Evolutionary conservation across 306 rosid genomes (phyloP).

Genomic region (Vigna mungo): DNA sequence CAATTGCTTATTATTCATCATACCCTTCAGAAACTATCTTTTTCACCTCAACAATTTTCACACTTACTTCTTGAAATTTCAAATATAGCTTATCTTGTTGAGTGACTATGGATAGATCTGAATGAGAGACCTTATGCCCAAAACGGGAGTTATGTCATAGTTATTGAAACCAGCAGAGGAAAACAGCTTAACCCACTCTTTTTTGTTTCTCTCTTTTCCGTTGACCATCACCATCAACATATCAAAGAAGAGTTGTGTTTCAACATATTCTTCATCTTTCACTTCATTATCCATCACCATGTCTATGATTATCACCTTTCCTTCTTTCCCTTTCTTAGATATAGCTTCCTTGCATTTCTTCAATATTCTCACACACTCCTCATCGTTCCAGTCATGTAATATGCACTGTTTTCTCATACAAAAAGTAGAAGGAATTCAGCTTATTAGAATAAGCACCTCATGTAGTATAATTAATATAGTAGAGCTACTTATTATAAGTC

Average conservation of each 20-base stretch:
- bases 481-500: too few relatives aligned
- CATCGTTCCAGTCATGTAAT: constrained; percentile 43
- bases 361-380: constrained; percentile 28
- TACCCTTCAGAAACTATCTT: too few relatives aligned
- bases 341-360: constrained; percentile 39
- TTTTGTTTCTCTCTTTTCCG: constrained; percentile 33
- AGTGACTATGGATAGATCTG: constrained; percentile 12
- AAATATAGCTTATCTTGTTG: too few relatives aligned
- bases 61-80: too few relatives aligned
- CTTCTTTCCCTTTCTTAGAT: neutral
- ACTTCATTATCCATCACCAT: constrained; percentile 26
- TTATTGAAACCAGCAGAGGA: constrained; percentile 30
- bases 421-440: neutral
- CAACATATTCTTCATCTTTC: neutral
- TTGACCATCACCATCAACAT: constrained; percentile 23
- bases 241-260: constrained; percentile 39
- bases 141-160: constrained; percentile 25
- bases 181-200: constrained; percentile 36
- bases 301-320: constrained; percentile 40
- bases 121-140: constrained; percentile 30
- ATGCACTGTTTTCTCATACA: constrained; percentile 18
- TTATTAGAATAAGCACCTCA: too few relatives aligned
- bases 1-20: too few relatives aligned
- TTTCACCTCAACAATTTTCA: too few relatives aligned
- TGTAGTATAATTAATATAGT: too few relatives aligned